Percentiles rank a stretch among this genome's conserved stretches.
Evolutionary conservation across 2,329 filamentous ascomycete genomes (phyloP).

Genomic region (Pseudopyricularia javanii): DNA sequence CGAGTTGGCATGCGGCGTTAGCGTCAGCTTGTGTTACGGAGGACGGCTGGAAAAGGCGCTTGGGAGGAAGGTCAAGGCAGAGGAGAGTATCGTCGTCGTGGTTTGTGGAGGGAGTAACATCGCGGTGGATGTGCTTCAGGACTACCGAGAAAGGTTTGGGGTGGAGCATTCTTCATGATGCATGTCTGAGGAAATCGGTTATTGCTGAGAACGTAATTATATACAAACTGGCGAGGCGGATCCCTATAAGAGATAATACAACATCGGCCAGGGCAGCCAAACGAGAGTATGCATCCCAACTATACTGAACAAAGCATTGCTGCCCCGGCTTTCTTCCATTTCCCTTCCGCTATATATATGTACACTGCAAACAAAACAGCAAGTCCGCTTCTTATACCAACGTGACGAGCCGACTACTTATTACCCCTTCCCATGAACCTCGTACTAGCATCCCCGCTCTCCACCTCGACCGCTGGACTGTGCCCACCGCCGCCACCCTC

Average conservation of each 20-base stretch:
- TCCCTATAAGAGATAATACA: too few relatives aligned
- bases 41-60: neutral
- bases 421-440: constrained; percentile 10
- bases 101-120: neutral
- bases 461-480: constrained; percentile 8
- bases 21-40: neutral
- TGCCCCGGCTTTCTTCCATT: too few relatives aligned
- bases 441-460: constrained; percentile 13
- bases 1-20: neutral
- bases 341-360: neutral
- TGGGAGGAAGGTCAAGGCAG: neutral
- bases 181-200: too few relatives aligned
- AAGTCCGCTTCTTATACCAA: neutral
- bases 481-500: constrained; percentile 1
- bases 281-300: too few relatives aligned
- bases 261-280: too few relatives aligned
- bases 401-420: neutral
- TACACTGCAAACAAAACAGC: neutral
- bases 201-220: too few relatives aligned
- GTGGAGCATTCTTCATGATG: too few relatives aligned
- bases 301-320: too few relatives aligned
- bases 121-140: neutral
- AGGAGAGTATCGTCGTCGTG: neutral
- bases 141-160: neutral
- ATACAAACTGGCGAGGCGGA: too few relatives aligned